Conservation (phyloP, 345 rosid species). For the Combretum micranthum region DNA sequence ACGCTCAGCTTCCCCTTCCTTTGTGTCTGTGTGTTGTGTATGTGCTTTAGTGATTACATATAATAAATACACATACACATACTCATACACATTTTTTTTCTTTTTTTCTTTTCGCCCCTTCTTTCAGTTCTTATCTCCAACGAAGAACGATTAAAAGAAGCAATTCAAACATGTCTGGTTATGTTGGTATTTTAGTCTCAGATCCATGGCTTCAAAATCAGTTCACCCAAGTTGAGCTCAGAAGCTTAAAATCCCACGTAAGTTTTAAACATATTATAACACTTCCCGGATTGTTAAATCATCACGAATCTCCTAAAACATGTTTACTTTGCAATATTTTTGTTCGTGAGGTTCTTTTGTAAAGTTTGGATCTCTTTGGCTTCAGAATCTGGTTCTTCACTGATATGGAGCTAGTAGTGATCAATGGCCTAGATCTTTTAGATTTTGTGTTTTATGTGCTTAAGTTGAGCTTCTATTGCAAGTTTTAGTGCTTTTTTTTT, state of each 20-base stretch:
- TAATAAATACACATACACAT: background rate
- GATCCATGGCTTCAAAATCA: conserved; percentile 98
- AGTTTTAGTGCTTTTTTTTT: background rate
- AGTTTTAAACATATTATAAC: background rate
- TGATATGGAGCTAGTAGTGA: too few relatives aligned
- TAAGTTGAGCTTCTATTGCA: background rate
- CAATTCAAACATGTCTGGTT: conserved; percentile 48
- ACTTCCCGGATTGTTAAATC: too few relatives aligned
- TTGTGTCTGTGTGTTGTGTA: too few relatives aligned
- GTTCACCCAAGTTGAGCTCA: conserved; percentile 99
- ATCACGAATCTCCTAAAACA: too few relatives aligned
- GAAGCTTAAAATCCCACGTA: conserved; percentile 91
- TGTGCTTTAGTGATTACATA: too few relatives aligned
- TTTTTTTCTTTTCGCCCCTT: background rate
- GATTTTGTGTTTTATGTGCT: background rate
- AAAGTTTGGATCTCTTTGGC: background rate
- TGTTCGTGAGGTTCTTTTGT: background rate
- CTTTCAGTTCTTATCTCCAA: background rate
- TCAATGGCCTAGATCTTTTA: too few relatives aligned
- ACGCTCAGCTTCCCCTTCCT: too few relatives aligned
- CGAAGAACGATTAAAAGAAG: background rate
- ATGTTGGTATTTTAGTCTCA: conserved; percentile 84
- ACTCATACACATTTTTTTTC: background rate
- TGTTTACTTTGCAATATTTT: background rate
- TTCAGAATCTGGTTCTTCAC: too few relatives aligned